These are phyloP conservation scores for Cladosporium colombiae DNA, from an alignment of 2,329 filamentous ascomycete species.

Conservation along the genomic window DNA sequence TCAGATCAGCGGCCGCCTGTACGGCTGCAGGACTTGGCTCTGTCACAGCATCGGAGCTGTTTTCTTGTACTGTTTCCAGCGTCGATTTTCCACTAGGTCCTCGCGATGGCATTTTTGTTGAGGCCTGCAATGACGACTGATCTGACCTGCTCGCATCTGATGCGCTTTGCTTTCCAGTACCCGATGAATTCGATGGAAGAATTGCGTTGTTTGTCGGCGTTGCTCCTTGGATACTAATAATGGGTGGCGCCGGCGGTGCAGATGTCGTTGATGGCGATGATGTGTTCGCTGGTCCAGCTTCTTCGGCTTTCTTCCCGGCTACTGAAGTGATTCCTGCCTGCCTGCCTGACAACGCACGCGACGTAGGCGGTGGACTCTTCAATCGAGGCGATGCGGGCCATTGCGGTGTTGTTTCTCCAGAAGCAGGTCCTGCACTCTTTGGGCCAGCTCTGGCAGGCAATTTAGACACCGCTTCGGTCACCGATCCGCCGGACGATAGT, in stretches of 20 bases:
- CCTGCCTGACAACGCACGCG: constrained; percentile 44
- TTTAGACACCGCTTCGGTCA: constrained; percentile 63
- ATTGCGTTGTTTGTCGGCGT: constrained; percentile 43
- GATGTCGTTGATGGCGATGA: not conserved
- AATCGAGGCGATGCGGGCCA: constrained; percentile 78
- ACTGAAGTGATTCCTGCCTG: constrained; percentile 40
- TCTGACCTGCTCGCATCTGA: constrained; percentile 38
- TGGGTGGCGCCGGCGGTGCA: constrained; percentile 40
- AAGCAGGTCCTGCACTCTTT: constrained; percentile 58
- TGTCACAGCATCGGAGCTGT: constrained; percentile 32
- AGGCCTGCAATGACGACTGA: constrained; percentile 34
- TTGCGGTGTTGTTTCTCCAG: constrained; percentile 56
- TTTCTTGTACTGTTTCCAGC: constrained; percentile 79
- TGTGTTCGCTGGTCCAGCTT: not conserved
- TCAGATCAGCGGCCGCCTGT: constrained; percentile 35
- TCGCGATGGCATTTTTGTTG: constrained; percentile 43
- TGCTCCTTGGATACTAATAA: constrained; percentile 49
- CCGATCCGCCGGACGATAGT: constrained; percentile 56
- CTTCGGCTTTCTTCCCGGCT: constrained; percentile 40
- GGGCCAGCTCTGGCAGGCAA: constrained; percentile 54
- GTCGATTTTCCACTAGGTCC: constrained; percentile 50
- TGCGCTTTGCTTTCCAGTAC: constrained; percentile 10
- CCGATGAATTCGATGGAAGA: constrained; percentile 24
- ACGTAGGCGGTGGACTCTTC: constrained; percentile 67
- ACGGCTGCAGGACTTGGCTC: constrained; percentile 64